Conservation (phyloP, 2,329 filamentous ascomycete species). For the Penicillium sp. region DNA sequence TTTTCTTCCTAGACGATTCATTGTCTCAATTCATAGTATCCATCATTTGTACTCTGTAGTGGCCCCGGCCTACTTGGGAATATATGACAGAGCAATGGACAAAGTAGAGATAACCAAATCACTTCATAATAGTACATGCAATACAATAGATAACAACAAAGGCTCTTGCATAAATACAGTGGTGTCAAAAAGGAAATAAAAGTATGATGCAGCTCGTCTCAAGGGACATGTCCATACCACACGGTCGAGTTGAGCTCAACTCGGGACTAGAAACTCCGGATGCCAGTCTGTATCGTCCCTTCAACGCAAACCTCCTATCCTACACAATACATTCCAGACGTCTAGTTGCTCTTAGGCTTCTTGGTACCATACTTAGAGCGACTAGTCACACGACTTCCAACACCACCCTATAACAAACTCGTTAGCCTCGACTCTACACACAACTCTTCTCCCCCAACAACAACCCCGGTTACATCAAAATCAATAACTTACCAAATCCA, state of each 20-base stretch:
- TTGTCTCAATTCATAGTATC: neutral
- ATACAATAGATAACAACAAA: conserved; percentile 19
- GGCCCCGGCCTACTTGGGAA: neutral
- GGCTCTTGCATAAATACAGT: conserved; percentile 23
- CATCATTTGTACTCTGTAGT: neutral
- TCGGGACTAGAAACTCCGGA: neutral
- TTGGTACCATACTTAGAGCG: conserved; percentile 98
- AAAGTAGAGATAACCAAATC: conserved; percentile 6
- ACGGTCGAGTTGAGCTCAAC: neutral
- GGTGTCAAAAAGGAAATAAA: conserved; percentile 8
- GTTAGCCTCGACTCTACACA: conserved; percentile 33
- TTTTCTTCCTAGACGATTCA: neutral
- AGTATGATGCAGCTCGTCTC: neutral
- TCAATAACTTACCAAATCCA: conserved; percentile 79
- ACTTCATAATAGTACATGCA: conserved; percentile 29
- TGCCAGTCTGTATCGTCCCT: neutral
- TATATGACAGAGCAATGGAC: neutral
- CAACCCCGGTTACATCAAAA: neutral
- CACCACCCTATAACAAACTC: conserved; percentile 73
- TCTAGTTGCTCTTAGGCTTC: conserved; percentile 84
- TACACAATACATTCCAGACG: conserved; percentile 9
- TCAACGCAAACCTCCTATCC: neutral
- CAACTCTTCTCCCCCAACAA: neutral
- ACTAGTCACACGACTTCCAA: conserved; percentile 80
- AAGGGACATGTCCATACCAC: neutral